Evolutionary conservation across 768 basidiomycete species (phyloP), one percentile per base, ranked within the genome.

Genomic region (Gymnopilus dilepis): DNA sequence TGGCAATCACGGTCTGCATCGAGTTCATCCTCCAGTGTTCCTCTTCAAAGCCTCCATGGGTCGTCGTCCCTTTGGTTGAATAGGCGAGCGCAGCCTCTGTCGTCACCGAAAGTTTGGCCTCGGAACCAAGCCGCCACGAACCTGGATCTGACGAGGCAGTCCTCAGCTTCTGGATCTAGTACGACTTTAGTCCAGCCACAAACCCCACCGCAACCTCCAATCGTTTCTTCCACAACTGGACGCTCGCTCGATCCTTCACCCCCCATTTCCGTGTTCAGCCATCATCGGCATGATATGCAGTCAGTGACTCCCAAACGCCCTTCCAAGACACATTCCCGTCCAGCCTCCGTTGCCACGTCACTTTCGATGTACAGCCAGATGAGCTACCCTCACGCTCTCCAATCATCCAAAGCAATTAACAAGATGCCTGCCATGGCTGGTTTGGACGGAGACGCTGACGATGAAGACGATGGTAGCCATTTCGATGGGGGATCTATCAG

Each of bases 61-160:
- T 45, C 58, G 13, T 45, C 58, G 13, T 60, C 65, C 19, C 47
- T 66, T 6, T 66, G 65, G 65, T 59, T 66, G 38, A 59, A 59
- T n/a, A 51, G 65, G 26, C 56, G 47, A 13, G 48, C 59, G 7
- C 58, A 56, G 26, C 62, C 62, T 26, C 33, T 40, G 11, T 54
- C 22, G 13, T 21, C 7, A n/a, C 37, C 53, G 2, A 59, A 55
- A 33, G 22, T 34, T 24, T 13, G 42, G 0, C 17, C 40, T 19
- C 3, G 11, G 2, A 34, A 34, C 17, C 52, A 31, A 6, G 6
- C 11, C 0, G 19, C 21, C 17, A n/a, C 9, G 19, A 4, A 21
- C 26, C 30, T 21, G 19, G 51, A 33, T 15, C 22, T 53, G 4
- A 12, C 17, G 11, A 6, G 52, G 42, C 59, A 43, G n/a, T 53